Conservation (phyloP, 768 basidiomycete species). For the Gelatoporia subvermispora region DNA sequence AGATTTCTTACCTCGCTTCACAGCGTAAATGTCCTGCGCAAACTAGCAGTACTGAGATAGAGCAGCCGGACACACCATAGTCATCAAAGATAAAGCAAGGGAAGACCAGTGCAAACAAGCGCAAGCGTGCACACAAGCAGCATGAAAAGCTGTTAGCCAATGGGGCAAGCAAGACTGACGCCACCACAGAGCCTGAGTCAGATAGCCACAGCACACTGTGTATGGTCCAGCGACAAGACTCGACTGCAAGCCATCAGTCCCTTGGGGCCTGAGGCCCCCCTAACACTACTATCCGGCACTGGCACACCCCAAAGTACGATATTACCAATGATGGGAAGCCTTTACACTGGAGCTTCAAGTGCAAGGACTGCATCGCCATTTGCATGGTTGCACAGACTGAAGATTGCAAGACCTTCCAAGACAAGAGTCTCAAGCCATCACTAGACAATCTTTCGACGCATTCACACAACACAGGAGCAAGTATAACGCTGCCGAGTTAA, state of each 20-base stretch:
- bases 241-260: background rate
- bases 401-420: background rate
- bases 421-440: background rate
- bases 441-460: conserved; percentile 4
- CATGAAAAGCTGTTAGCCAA: no score
- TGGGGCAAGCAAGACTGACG: no score
- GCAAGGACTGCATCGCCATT: background rate
- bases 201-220: no score
- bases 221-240: no score
- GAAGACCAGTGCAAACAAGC: no score
- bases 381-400: background rate
- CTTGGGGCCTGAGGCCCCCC: background rate
- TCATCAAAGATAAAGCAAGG: no score
- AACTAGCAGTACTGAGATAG: no score
- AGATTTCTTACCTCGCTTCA: no score
- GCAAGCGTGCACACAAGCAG: no score
- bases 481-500: background rate
- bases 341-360: background rate
- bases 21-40: no score
- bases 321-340: background rate
- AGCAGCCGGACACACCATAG: no score
- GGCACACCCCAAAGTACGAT: background rate
- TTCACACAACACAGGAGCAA: background rate
- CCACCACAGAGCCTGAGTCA: no score
- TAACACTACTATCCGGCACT: conserved; percentile 1